Evolutionary conservation across 208 protist species (phyloP).

Genomic region (Leishmania guyanensis): DNA sequence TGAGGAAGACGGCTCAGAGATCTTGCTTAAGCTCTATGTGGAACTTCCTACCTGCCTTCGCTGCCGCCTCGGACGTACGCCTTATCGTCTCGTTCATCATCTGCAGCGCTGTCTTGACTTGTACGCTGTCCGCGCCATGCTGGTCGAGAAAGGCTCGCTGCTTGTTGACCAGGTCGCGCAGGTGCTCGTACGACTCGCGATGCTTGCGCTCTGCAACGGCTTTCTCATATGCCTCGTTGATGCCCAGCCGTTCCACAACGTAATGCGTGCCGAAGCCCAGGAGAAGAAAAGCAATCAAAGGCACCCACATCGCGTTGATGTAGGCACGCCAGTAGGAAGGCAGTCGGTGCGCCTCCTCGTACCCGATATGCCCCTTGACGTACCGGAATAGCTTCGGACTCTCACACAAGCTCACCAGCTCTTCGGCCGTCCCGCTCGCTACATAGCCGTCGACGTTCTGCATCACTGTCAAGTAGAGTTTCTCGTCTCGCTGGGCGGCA

Average conservation of each 20-base stretch:
- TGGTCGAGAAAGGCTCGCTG: constrained; percentile 6
- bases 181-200: constrained; percentile 12
- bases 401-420: constrained; percentile 60
- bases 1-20: constrained; percentile 5
- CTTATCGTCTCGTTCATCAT: constrained; percentile 15
- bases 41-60: constrained; percentile 30
- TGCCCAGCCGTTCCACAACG: constrained; percentile 18
- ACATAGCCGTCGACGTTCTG: constrained; percentile 51
- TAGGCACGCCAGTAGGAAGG: constrained; percentile 28
- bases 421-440: constrained; percentile 39
- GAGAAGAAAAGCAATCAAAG: constrained; percentile 31
- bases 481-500: constrained; percentile 34
- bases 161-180: constrained; percentile 15
- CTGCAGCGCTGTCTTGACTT: background rate
- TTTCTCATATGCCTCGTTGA: constrained; percentile 16
- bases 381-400: constrained; percentile 43
- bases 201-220: background rate
- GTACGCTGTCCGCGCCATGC: background rate
- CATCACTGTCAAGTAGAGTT: constrained; percentile 54
- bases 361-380: constrained; percentile 59
- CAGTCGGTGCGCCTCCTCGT: constrained; percentile 42
- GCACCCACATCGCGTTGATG: constrained; percentile 41
- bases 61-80: constrained; percentile 29
- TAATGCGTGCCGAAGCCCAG: constrained; percentile 32
- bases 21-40: constrained; percentile 23